phyloP scores from a whole-genome alignment of 768 basidiomycete species.

The Boletus rubropictus region DNA sequence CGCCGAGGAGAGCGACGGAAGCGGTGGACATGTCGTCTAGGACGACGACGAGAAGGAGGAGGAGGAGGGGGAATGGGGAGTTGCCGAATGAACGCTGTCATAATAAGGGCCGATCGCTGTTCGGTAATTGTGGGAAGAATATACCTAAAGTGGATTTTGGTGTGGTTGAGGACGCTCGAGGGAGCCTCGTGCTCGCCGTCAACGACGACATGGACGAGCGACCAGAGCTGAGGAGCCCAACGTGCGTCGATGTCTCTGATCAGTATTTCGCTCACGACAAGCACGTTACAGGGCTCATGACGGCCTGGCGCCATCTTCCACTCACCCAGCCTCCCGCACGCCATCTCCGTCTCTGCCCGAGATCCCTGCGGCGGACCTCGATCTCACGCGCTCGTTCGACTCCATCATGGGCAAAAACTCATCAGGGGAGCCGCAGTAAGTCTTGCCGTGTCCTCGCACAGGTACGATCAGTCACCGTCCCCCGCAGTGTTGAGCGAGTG shows the following conservation, averaged over 20 bases:
- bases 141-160: slow-evolving; percentile 4
- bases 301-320: slow-evolving; percentile 17
- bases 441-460: slow-evolving; percentile 23
- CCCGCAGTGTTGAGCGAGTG: slow-evolving; percentile 31
- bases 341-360: slow-evolving; percentile 42
- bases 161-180: not conserved
- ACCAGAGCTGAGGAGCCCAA: slow-evolving; percentile 15
- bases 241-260: slow-evolving; percentile 14
- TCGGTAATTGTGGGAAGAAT: slow-evolving; percentile 21
- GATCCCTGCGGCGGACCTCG: slow-evolving; percentile 45
- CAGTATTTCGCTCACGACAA: slow-evolving; percentile 18
- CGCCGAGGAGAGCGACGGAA: slow-evolving; percentile 16
- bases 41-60: not conserved
- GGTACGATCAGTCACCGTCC: slow-evolving; percentile 31
- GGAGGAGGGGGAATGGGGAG: slow-evolving; percentile 1
- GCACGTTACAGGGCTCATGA: slow-evolving; percentile 18
- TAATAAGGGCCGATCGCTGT: slow-evolving; percentile 30
- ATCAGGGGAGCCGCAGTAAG: slow-evolving; percentile 41
- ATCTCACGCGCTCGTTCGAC: slow-evolving; percentile 38
- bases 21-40: slow-evolving; percentile 19
- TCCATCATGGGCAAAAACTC: slow-evolving; percentile 35
- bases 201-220: slow-evolving; percentile 27
- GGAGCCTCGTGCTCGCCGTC: slow-evolving; percentile 22
- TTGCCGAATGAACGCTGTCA: slow-evolving; percentile 22
- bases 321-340: slow-evolving; percentile 18